These are phyloP conservation scores for Beauveria scarabaeidicola DNA, from an alignment of 2,329 filamentous ascomycete genomes.

Conservation along the genomic window DNA sequence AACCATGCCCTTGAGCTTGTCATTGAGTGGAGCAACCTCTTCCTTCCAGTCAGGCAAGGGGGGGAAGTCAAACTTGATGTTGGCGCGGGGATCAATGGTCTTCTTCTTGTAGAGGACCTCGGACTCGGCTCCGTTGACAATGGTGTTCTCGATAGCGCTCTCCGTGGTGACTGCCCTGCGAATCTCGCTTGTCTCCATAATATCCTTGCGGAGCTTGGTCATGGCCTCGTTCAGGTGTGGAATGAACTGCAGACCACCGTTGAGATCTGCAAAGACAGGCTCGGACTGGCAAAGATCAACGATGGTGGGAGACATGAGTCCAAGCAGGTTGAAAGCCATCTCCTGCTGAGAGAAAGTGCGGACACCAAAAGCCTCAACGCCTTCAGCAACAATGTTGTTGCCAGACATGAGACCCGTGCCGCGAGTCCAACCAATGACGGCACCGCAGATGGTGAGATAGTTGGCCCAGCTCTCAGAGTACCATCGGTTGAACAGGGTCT, in stretches of 20 bases:
- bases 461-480: slow-evolving; percentile 95
- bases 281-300: slow-evolving; percentile 93
- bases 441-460: slow-evolving; percentile 96
- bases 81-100: slow-evolving; percentile 84
- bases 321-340: slow-evolving; percentile 98
- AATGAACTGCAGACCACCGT: slow-evolving; percentile 95
- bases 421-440: slow-evolving; percentile 98
- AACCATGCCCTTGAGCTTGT: slow-evolving; percentile 91
- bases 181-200: slow-evolving; percentile 90
- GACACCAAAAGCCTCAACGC: slow-evolving; percentile 91
- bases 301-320: slow-evolving; percentile 88
- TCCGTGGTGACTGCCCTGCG: slow-evolving; percentile 92
- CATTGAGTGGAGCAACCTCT: slow-evolving; percentile 82
- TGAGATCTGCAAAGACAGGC: slow-evolving; percentile 93
- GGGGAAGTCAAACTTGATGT: slow-evolving; percentile 97
- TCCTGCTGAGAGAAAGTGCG: slow-evolving; percentile 98
- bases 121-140: slow-evolving; percentile 88
- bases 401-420: slow-evolving; percentile 96
- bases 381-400: slow-evolving; percentile 96
- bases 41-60: slow-evolving; percentile 82
- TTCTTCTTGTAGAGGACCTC: slow-evolving; percentile 94
- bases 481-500: slow-evolving; percentile 98
- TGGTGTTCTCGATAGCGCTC: slow-evolving; percentile 91
- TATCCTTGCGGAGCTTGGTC: slow-evolving; percentile 86
- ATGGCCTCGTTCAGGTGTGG: slow-evolving; percentile 91